These are phyloP conservation scores for Barbatosphaeria neglecta DNA, from an alignment of 495 filamentous ascomycete genomes.

Conservation along the genomic window DNA sequence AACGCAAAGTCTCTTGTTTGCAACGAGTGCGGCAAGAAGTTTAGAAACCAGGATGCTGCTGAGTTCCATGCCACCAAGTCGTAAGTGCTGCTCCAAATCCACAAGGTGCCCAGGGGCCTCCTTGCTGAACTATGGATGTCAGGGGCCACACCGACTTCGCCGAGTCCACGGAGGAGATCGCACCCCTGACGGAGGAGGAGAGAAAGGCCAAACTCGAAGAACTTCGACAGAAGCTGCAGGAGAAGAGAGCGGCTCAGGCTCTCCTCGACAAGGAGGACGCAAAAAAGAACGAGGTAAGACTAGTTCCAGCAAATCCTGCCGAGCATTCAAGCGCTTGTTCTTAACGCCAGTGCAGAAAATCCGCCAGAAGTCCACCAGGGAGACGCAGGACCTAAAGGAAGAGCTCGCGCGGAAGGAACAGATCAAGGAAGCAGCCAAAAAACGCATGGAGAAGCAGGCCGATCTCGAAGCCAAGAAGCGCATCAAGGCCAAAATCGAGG, in stretches of 20 bases:
- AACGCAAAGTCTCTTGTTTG: conserved; percentile 48
- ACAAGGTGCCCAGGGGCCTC: not conserved
- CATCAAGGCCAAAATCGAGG: conserved; percentile 84
- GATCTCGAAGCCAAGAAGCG: conserved; percentile 80
- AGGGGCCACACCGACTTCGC: conserved; percentile 83
- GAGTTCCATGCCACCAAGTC: conserved; percentile 86
- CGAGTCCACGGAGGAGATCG: conserved; percentile 84
- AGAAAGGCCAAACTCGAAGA: conserved; percentile 69
- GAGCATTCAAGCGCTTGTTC: too few species aligned
- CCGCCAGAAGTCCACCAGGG: conserved; percentile 67
- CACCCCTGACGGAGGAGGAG: conserved; percentile 84
- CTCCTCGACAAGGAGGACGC: conserved; percentile 69
- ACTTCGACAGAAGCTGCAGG: conserved; percentile 58
- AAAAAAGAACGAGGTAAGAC: conserved; percentile 74
- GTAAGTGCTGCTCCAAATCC: conserved; percentile 27
- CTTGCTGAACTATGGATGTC: conserved; percentile 4
- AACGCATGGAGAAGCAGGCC: conserved; percentile 74
- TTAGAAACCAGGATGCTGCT: conserved; percentile 66
- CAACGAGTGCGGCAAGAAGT: conserved; percentile 88
- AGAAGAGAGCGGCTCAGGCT: conserved; percentile 58
- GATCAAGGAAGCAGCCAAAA: conserved; percentile 75
- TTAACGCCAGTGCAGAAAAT: too few species aligned
- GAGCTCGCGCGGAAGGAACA: conserved; percentile 77
- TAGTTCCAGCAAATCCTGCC: too few species aligned
- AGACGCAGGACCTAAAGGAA: conserved; percentile 69